Evolutionary conservation across 2,329 filamentous ascomycete genomes (phyloP).

Genomic region (Coniochaeta prunicola): DNA sequence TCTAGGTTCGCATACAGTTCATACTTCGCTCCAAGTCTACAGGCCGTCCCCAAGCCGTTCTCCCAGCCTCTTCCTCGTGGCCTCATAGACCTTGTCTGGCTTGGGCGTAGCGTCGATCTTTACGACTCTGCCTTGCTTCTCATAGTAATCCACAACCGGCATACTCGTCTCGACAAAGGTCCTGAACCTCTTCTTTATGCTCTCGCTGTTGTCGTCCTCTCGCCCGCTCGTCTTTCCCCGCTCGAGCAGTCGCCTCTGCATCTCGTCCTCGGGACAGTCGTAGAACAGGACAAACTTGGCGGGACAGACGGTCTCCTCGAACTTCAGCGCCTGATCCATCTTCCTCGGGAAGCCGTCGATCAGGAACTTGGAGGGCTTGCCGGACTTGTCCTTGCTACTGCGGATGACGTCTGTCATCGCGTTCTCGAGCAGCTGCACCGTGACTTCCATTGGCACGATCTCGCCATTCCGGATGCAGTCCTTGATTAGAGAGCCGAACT

Average conservation of each 20-base stretch:
- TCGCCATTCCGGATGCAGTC: constrained; percentile 88
- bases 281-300: constrained; percentile 87
- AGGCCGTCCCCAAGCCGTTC: constrained; percentile 40
- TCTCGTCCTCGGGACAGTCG: constrained; percentile 83
- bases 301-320: constrained; percentile 81
- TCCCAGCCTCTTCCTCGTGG: constrained; percentile 42
- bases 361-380: constrained; percentile 55
- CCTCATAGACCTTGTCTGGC: constrained; percentile 54
- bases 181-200: constrained; percentile 92
- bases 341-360: constrained; percentile 87
- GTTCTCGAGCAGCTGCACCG: constrained; percentile 86
- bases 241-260: constrained; percentile 78
- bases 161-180: constrained; percentile 94
- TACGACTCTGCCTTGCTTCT: constrained; percentile 68
- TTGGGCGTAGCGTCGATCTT: constrained; percentile 65
- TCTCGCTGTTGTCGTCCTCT: constrained; percentile 89
- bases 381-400: constrained; percentile 22
- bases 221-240: constrained; percentile 89
- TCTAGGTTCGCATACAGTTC: not conserved
- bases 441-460: constrained; percentile 99
- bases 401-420: constrained; percentile 71
- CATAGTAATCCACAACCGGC: constrained; percentile 88
- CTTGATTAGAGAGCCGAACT: constrained; percentile 91
- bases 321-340: constrained; percentile 92
- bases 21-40: not conserved